Percentiles rank a stretch among this genome's conserved stretches.
Evolutionary conservation across 228 moss, liverwort and hornwort species (phyloP).

Genomic region (Sphagnum fallax): DNA sequence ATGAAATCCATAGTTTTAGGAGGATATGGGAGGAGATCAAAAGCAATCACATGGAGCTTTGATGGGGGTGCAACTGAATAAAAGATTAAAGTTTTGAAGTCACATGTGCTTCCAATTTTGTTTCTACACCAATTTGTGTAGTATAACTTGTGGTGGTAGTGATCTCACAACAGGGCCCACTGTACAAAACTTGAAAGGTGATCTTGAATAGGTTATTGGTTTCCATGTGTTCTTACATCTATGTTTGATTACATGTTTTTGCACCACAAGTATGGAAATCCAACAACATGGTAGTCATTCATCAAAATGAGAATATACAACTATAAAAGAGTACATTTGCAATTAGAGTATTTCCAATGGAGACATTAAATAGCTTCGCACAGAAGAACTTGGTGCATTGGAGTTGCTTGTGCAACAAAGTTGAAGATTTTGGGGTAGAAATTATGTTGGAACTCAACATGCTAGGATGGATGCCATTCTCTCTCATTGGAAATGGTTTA

Average conservation of each 20-base stretch:
- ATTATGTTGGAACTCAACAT: conserved; percentile 38
- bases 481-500: conserved; percentile 50
- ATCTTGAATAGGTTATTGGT: conserved; percentile 64
- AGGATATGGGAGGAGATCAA: no score
- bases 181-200: conserved; percentile 26
- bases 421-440: conserved; percentile 23
- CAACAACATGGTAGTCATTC: conserved; percentile 10
- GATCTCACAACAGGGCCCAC: background rate
- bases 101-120: conserved; percentile 28
- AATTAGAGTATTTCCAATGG: no score
- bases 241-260: conserved; percentile 57
- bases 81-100: background rate
- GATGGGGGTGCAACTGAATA: no score
- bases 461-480: conserved; percentile 52
- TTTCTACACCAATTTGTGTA: conserved; percentile 24
- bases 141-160: conserved; percentile 3
- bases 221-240: conserved; percentile 67
- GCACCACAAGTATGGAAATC: conserved; percentile 48
- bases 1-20: no score
- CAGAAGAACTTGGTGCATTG: conserved; percentile 6
- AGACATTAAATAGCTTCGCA: no score
- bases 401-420: conserved; percentile 18
- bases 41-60: no score
- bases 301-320: no score
- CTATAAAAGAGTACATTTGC: no score